Conservation (phyloP, 805 yeast genomes). For the Saturnispora sanitii region DNA sequence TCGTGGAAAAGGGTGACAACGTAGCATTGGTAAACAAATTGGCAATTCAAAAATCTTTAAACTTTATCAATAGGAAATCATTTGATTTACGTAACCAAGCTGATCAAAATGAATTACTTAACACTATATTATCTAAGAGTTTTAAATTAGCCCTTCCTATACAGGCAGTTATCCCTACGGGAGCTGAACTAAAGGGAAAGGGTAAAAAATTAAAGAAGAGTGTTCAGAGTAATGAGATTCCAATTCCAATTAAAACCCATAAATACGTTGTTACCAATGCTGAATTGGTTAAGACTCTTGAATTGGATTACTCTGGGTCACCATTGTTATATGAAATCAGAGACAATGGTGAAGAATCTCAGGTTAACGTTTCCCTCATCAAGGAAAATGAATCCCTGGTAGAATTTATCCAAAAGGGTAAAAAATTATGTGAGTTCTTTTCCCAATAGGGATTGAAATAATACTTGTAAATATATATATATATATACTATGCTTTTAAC, state of each 20-base stretch:
- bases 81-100: slow-evolving; percentile 14
- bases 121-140: slow-evolving; percentile 10
- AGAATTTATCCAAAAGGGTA: slow-evolving; percentile 1
- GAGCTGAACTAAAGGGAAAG: not conserved
- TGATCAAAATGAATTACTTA: slow-evolving; percentile 7
- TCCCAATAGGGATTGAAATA: not conserved
- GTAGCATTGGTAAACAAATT: slow-evolving; percentile 15
- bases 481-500: no score
- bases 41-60: slow-evolving; percentile 16
- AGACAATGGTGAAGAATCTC: slow-evolving; percentile 14
- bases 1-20: slow-evolving; percentile 10
- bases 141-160: slow-evolving; percentile 6
- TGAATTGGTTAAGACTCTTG: slow-evolving; percentile 20
- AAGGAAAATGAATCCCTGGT: slow-evolving; percentile 3
- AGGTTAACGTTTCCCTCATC: slow-evolving; percentile 4
- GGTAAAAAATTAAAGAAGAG: not conserved
- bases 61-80: slow-evolving; percentile 16
- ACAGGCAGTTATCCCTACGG: not conserved
- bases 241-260: not conserved
- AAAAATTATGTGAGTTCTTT: slow-evolving; percentile 3
- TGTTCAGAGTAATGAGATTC: not conserved
- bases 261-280: slow-evolving; percentile 13
- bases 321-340: slow-evolving; percentile 22
- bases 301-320: slow-evolving; percentile 20
- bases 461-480: no score